Evolutionary conservation across 192 early-diverging fungal species (phyloP), one percentile per base, ranked within the genome.

Genomic region (Dimargaris xerosporica): DNA sequence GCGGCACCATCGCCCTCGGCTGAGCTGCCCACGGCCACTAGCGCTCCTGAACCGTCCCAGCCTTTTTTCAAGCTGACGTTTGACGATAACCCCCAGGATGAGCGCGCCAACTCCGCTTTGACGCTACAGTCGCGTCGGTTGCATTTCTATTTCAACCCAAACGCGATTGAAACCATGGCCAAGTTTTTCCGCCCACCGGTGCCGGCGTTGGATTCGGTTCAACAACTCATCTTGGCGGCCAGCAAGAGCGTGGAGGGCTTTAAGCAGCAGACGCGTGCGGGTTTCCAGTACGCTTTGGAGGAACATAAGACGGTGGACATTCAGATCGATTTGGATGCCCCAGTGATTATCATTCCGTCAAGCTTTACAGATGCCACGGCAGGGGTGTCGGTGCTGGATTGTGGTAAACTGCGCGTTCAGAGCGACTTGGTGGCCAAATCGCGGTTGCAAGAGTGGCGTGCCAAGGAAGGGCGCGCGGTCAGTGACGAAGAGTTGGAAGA

Each of bases 311-410:
- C 92, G 2, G 65, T 93, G 2, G 91, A 95, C 72, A 71, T 97
- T 12, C 82, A 87, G 47, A 81, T 99, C n/a, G 94, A 99, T 63
- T 83, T 94, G 72, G 91, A 94, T 65, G 96, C 96, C 5, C 96
- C 96, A 2, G 88, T 97, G 48, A 83, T 99, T 75, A 78, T 96
- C 19, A 78, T 99, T 26, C 94, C 93, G 0, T 81, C 87, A 64
- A 75, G 80, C 67, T 79, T 73, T 31, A 69, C 73, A 6, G 68
- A 73, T 39, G 66, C 70, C 41, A 70, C 83, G 51, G 69, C 85
- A 19, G 70, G 78, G 54, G 87, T 93, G 6, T 75, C 91, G 17
- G 87, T 95, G 2, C 68, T 99, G 21, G 94, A 99, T 69, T 89
- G 89, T 21, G 96, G 96, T 55, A 90, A 90, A 56, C 87, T 99